Evolutionary conservation across 805 yeast species (phyloP).

Genomic region (Vanderwaltozyma tropicalis): DNA sequence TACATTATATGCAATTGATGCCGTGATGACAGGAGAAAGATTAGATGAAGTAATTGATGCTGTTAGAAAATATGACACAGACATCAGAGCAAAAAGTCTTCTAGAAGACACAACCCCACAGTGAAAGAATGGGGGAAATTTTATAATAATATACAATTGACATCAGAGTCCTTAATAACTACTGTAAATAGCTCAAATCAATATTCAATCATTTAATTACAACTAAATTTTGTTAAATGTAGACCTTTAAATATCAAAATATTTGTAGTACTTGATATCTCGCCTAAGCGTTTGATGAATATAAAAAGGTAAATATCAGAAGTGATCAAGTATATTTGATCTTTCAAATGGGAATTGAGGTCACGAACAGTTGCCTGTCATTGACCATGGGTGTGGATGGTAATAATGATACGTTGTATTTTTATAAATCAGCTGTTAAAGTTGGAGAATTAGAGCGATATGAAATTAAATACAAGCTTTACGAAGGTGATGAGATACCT

Average conservation of each 20-base stretch:
- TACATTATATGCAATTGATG: constrained; percentile 65
- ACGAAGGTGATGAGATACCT: constrained; percentile 23
- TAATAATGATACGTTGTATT: constrained; percentile 2
- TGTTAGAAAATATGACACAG: constrained; percentile 38
- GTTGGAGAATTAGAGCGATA: constrained; percentile 54
- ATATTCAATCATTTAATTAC: neutral
- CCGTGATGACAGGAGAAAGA: constrained; percentile 50
- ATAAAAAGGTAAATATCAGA: no score
- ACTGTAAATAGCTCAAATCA: neutral
- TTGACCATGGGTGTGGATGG: neutral
- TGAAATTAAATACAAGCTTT: constrained; percentile 39
- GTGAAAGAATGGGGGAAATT: neutral
- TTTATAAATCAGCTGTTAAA: constrained; percentile 27
- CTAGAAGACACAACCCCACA: constrained; percentile 9
- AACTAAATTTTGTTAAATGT: no score
- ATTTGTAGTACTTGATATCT: no score
- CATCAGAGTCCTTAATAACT: no score
- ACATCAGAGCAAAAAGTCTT: constrained; percentile 34
- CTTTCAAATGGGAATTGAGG: no score
- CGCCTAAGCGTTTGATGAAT: no score
- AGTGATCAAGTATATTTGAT: no score
- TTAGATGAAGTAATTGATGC: constrained; percentile 47
- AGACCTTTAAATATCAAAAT: no score
- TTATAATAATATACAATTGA: no score
- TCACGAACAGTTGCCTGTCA: no score